Percentiles rank a stretch among this genome's conserved stretches.
phyloP scores from a whole-genome alignment of 2,329 filamentous ascomycete species.

The Colletotrichum liaoningense region DNA sequence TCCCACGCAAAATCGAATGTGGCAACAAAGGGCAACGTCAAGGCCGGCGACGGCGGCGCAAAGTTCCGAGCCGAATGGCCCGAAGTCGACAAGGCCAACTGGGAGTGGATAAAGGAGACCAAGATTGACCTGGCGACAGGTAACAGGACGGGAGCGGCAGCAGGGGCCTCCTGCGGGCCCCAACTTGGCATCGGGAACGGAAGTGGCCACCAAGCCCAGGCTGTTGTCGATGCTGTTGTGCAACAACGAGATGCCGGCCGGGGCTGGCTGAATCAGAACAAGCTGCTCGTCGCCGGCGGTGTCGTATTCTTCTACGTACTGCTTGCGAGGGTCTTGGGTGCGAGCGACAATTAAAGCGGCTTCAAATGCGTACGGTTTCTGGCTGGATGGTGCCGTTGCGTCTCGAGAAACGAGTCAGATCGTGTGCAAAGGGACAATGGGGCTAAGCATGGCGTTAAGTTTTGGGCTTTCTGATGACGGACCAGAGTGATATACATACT shows the following conservation, averaged over 20 bases:
- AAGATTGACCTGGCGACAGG: conserved; percentile 84
- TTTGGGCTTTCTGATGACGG: conserved; percentile 27
- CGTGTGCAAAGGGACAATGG: conserved; percentile 26
- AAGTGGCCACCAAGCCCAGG: conserved; percentile 72
- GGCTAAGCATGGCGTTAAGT: conserved; percentile 35
- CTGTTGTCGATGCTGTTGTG: conserved; percentile 81
- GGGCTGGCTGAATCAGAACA: conserved; percentile 85
- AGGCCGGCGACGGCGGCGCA: conserved; percentile 89
- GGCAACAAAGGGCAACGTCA: conserved; percentile 80
- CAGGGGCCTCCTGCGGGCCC: conserved; percentile 58
- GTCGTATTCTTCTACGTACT: conserved; percentile 86
- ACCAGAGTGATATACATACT: conserved; percentile 24
- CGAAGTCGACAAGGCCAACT: conserved; percentile 89
- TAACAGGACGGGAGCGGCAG: conserved; percentile 63
- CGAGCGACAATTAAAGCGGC: conserved; percentile 45
- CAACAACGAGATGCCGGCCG: conserved; percentile 84
- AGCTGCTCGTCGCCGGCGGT: conserved; percentile 76
- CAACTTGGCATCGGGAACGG: conserved; percentile 70
- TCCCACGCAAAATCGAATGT: conserved; percentile 68
- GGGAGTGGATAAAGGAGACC: conserved; percentile 89
- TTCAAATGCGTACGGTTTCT: not conserved
- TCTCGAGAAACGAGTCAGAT: conserved; percentile 3
- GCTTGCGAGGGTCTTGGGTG: conserved; percentile 78
- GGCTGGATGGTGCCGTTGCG: not conserved
- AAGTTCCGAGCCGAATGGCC: conserved; percentile 94